Conservation (phyloP, 164 flowering plant genomes). For the Tetracentron sinense region DNA sequence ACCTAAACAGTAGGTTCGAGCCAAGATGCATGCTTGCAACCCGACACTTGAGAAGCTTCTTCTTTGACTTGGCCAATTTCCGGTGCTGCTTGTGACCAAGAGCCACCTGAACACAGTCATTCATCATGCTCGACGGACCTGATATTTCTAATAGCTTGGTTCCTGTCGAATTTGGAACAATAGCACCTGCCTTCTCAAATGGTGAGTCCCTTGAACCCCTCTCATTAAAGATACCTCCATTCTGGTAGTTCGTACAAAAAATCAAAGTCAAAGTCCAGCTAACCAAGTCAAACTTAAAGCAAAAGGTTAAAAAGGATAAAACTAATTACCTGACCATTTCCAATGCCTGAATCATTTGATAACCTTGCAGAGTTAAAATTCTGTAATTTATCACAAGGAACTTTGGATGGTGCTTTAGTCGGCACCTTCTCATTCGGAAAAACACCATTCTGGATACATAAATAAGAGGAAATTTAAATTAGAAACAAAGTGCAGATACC, state of each 20-base stretch:
- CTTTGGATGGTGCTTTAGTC: slow-evolving; percentile 7
- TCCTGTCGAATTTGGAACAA: slow-evolving; percentile 1
- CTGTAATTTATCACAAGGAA: slow-evolving; percentile 1
- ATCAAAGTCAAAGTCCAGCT: neutral
- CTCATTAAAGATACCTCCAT: slow-evolving; percentile 9
- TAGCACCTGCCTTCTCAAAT: slow-evolving; percentile 9
- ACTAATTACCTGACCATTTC: slow-evolving; percentile 25
- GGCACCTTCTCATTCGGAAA: slow-evolving; percentile 9
- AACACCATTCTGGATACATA: slow-evolving; percentile 20
- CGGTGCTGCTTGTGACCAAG: slow-evolving; percentile 4
- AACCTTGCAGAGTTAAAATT: neutral
- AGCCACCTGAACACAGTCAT: slow-evolving; percentile 15
- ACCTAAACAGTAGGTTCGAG: slow-evolving; percentile 33
- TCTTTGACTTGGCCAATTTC: slow-evolving; percentile 27
- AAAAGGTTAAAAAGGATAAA: neutral
- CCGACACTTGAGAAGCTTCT: slow-evolving; percentile 36
- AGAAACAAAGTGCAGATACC: neutral
- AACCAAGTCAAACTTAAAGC: neutral
- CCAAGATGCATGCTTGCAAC: slow-evolving; percentile 28
- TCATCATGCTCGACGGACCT: slow-evolving; percentile 5
- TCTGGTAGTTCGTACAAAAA: slow-evolving; percentile 18
- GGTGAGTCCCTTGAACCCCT: slow-evolving; percentile 8
- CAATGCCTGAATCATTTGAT: slow-evolving; percentile 12
- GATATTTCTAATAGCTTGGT: slow-evolving; percentile 14
- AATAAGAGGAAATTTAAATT: neutral